Evolutionary conservation across 257 asterid genomes (phyloP).

Genomic region (Phtheirospermum japonicum): DNA sequence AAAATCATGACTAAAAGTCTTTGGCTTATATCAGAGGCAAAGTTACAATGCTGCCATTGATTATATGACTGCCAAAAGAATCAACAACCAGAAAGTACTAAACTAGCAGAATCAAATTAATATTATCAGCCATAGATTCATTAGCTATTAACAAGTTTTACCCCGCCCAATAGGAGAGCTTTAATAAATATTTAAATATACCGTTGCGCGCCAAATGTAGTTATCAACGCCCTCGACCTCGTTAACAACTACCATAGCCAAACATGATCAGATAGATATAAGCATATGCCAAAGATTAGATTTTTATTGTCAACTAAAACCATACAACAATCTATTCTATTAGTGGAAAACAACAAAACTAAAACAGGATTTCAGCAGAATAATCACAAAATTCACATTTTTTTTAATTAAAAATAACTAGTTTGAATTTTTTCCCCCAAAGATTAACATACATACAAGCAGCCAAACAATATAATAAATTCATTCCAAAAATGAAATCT

Average conservation of each 20-base stretch:
- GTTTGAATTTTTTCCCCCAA: neutral
- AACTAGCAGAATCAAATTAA: neutral
- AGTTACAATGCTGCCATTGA: conserved; percentile 7
- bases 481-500: neutral
- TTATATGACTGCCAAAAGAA: conserved; percentile 19
- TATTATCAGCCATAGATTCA: neutral
- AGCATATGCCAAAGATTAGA: neutral
- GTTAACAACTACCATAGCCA: conserved; percentile 19
- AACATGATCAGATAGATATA: neutral
- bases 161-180: conserved; percentile 1
- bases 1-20: neutral
- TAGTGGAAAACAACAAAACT: neutral
- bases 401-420: neutral
- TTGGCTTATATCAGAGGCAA: neutral
- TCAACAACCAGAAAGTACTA: conserved; percentile 4
- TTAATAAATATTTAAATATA: conserved; percentile 5
- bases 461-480: conserved; percentile 9
- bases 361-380: neutral
- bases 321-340: neutral
- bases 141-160: neutral
- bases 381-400: neutral
- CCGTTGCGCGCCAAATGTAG: neutral
- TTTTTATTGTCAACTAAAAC: neutral
- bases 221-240: neutral
- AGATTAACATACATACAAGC: conserved; percentile 13